Evolutionary conservation across 208 protist species (phyloP).

Genomic region (Porcisia hertigi): DNA sequence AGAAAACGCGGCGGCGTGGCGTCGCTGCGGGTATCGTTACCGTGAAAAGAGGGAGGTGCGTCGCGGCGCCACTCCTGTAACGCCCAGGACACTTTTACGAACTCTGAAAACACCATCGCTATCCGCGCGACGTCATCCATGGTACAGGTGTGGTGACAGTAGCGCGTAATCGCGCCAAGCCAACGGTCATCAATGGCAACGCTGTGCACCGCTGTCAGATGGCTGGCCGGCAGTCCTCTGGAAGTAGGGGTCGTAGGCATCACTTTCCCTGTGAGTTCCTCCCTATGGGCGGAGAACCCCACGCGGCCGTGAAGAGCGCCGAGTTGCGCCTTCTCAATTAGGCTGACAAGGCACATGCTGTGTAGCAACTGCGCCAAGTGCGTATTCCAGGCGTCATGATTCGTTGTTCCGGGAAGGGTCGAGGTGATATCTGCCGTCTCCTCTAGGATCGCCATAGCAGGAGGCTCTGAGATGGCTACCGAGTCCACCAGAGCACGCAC

Average conservation of each 20-base stretch:
- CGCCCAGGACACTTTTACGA: constrained; percentile 45
- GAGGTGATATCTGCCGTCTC: neutral
- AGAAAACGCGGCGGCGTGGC: neutral
- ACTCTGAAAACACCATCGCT: constrained; percentile 53
- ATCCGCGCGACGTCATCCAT: constrained; percentile 69
- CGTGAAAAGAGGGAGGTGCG: neutral
- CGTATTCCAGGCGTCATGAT: constrained; percentile 14
- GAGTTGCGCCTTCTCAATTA: constrained; percentile 70
- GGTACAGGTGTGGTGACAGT: constrained; percentile 53
- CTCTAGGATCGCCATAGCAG: neutral
- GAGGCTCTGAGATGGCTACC: neutral
- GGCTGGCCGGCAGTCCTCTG: neutral
- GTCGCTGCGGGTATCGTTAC: too few species aligned
- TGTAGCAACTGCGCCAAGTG: constrained; percentile 65
- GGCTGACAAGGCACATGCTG: constrained; percentile 67
- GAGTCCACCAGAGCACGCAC: constrained; percentile 9
- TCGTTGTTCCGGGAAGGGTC: neutral
- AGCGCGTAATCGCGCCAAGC: constrained; percentile 60
- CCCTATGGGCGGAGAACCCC: neutral
- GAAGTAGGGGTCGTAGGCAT: neutral
- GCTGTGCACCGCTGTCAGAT: constrained; percentile 2
- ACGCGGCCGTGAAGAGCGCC: constrained; percentile 22
- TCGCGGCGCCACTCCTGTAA: constrained; percentile 5
- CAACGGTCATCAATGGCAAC: constrained; percentile 46
- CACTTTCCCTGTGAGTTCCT: neutral